phyloP scores from a whole-genome alignment of 2,329 filamentous ascomycete species.

The Hawksworthiomyces lignivorus region DNA sequence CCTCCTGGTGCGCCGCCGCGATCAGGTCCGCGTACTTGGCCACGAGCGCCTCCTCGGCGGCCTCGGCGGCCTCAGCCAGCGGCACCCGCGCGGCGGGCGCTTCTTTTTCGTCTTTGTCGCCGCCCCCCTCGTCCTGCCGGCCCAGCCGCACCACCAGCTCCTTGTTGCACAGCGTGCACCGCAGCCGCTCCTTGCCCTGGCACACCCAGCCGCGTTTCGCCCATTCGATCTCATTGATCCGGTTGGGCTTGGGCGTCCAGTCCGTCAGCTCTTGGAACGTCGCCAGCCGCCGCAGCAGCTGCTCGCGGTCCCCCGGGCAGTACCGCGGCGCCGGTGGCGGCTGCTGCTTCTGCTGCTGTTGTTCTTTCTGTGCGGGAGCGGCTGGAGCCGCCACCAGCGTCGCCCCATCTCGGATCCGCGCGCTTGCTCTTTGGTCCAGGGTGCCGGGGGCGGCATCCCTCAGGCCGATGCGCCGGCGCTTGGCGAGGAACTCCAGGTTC shows the following conservation, averaged over 20 bases:
- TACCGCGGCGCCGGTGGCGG: constrained; percentile 54
- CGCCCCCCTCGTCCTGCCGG: constrained; percentile 44
- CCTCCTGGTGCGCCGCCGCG: constrained; percentile 65
- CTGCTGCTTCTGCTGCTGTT: constrained; percentile 12
- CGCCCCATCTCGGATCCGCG: too few species aligned
- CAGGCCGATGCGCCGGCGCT: constrained; percentile 42
- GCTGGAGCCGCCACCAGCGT: too few species aligned
- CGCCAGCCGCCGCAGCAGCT: constrained; percentile 71
- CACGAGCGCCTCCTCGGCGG: constrained; percentile 63
- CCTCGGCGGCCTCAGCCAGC: neutral
- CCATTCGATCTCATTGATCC: constrained; percentile 86
- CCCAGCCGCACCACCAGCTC: constrained; percentile 76
- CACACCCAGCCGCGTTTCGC: constrained; percentile 90
- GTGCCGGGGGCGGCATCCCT: too few species aligned
- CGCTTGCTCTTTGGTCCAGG: too few species aligned
- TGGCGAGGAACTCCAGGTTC: constrained; percentile 38
- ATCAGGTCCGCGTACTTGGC: constrained; percentile 70
- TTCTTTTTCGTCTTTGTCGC: constrained; percentile 35
- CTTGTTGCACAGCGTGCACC: constrained; percentile 76
- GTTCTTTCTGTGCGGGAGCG: constrained; percentile 13
- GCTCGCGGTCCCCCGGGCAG: constrained; percentile 75
- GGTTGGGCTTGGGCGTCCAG: constrained; percentile 88
- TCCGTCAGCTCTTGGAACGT: constrained; percentile 86
- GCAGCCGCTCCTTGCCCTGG: constrained; percentile 72
- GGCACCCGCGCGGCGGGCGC: constrained; percentile 42